Percentiles rank a stretch among this genome's conserved stretches.
Evolutionary conservation across 2,329 filamentous ascomycete genomes (phyloP).

Genomic region (Paraconiothyrium brasiliense): DNA sequence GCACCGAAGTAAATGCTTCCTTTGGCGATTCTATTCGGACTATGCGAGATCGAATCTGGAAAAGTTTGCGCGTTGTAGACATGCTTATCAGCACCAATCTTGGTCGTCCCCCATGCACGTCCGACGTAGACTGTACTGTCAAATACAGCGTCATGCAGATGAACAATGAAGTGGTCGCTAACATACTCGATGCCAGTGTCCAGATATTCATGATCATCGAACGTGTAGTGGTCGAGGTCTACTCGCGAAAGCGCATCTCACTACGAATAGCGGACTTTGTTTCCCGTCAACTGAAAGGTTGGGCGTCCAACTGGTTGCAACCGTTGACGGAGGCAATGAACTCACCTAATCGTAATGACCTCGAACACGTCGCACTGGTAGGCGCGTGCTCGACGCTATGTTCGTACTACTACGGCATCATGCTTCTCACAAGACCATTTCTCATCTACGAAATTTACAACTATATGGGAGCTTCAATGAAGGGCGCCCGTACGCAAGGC

Average conservation of each 20-base stretch:
- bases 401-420: slow-evolving; percentile 64
- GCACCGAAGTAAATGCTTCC: slow-evolving; percentile 61
- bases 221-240: slow-evolving; percentile 58
- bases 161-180: slow-evolving; percentile 25
- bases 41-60: slow-evolving; percentile 62
- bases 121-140: slow-evolving; percentile 60
- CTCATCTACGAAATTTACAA: slow-evolving; percentile 61
- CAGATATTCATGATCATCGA: slow-evolving; percentile 62
- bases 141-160: slow-evolving; percentile 46
- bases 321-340: slow-evolving; percentile 38
- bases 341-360: slow-evolving; percentile 32
- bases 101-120: slow-evolving; percentile 63
- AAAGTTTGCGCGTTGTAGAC: slow-evolving; percentile 62
- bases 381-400: slow-evolving; percentile 61
- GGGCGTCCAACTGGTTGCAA: slow-evolving; percentile 49
- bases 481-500: slow-evolving; percentile 34
- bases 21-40: slow-evolving; percentile 55
- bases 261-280: slow-evolving; percentile 53
- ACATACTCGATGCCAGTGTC: slow-evolving; percentile 46
- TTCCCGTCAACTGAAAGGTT: slow-evolving; percentile 52
- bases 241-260: slow-evolving; percentile 54
- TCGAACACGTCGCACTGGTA: slow-evolving; percentile 38
- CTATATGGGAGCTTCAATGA: slow-evolving; percentile 42
- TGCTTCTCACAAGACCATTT: slow-evolving; percentile 63
- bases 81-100: slow-evolving; percentile 62